phyloP scores from a whole-genome alignment of 2,329 filamentous ascomycete species.

The Diaporthe ilicicola region DNA sequence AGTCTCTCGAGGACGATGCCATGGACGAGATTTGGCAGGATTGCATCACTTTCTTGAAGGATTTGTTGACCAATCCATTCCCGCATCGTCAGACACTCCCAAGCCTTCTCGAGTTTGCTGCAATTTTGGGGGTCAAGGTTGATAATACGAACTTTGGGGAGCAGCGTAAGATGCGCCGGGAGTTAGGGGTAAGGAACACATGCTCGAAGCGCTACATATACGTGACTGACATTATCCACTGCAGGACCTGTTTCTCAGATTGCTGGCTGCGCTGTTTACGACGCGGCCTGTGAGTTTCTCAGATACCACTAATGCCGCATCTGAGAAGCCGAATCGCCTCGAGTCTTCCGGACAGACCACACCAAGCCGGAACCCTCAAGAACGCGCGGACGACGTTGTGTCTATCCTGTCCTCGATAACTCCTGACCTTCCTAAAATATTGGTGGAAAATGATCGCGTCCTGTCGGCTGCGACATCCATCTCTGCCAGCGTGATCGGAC shows the following conservation, averaged over 20 bases:
- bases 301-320: constrained; percentile 53
- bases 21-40: constrained; percentile 99
- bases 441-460: constrained; percentile 87
- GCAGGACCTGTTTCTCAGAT: constrained; percentile 85
- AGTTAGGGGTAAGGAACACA: constrained; percentile 75
- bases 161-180: constrained; percentile 88
- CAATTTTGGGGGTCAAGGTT: constrained; percentile 91
- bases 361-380: constrained; percentile 44
- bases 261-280: constrained; percentile 94
- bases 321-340: constrained; percentile 50
- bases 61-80: constrained; percentile 91
- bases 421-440: constrained; percentile 80
- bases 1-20: constrained; percentile 91
- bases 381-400: constrained; percentile 78
- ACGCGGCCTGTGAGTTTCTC: constrained; percentile 81
- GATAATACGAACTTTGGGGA: constrained; percentile 98
- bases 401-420: constrained; percentile 81
- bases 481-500: constrained; percentile 82
- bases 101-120: constrained; percentile 85
- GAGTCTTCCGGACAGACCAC: constrained; percentile 46
- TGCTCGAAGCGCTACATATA: not conserved
- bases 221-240: not conserved
- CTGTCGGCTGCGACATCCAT: constrained; percentile 80
- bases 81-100: constrained; percentile 92
- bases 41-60: constrained; percentile 88